Evolutionary conservation across 108 stramenopile species (phyloP).

Genomic region (Fragilariopsis cylindrus): DNA sequence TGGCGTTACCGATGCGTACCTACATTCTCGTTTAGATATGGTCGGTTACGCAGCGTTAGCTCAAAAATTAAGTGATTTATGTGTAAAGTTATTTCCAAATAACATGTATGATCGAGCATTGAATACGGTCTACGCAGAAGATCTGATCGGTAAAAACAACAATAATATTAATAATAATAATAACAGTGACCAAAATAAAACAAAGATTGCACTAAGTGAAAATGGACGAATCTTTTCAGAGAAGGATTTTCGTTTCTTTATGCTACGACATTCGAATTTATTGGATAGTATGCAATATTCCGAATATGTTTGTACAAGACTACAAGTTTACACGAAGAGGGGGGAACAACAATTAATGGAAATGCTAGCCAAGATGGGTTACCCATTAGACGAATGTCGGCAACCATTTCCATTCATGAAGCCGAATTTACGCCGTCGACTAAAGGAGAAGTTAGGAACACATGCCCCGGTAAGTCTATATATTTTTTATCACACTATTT

Average conservation of each 20-base stretch:
- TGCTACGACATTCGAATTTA: slow-evolving; percentile 74
- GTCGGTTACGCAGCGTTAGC: slow-evolving; percentile 61
- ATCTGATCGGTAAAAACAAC: neutral
- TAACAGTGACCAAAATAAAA: slow-evolving; percentile 21
- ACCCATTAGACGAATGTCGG: slow-evolving; percentile 72
- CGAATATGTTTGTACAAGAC: slow-evolving; percentile 63
- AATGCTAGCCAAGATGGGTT: slow-evolving; percentile 89
- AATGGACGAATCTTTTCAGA: slow-evolving; percentile 78
- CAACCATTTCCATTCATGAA: slow-evolving; percentile 86
- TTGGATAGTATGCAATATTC: slow-evolving; percentile 81
- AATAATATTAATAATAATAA: neutral
- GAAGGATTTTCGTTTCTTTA: slow-evolving; percentile 75
- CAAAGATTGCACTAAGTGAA: slow-evolving; percentile 68
- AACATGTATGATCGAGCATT: slow-evolving; percentile 57
- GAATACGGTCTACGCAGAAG: slow-evolving; percentile 55
- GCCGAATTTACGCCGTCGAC: slow-evolving; percentile 57
- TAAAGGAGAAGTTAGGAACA: slow-evolving; percentile 57
- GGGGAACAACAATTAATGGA: slow-evolving; percentile 73
- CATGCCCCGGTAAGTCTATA: slow-evolving; percentile 58
- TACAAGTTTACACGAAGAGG: slow-evolving; percentile 63
- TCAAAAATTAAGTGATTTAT: slow-evolving; percentile 51
- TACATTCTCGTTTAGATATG: slow-evolving; percentile 72
- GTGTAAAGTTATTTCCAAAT: slow-evolving; percentile 64
- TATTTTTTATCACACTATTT: neutral
- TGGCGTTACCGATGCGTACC: slow-evolving; percentile 79